phyloP scores from a whole-genome alignment of 163 green algal species.

The Dunaliella salina region DNA sequence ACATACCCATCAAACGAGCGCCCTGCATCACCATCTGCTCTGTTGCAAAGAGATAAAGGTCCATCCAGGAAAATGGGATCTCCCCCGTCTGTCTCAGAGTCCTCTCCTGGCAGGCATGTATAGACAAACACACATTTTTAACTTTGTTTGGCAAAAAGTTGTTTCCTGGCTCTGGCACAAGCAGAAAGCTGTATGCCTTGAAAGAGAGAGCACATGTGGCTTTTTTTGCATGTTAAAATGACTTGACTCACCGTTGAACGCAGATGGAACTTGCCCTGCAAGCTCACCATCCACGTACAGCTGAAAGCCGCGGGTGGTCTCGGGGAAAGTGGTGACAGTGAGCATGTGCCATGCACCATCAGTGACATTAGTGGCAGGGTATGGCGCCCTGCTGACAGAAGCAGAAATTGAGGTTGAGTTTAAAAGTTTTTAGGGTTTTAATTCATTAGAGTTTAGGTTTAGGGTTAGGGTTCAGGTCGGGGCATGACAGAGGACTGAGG shows the following conservation, averaged over 20 bases:
- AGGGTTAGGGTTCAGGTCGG: too few relatives aligned
- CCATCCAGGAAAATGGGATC: constrained; percentile 46
- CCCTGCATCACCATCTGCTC: constrained; percentile 37
- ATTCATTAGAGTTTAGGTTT: neutral
- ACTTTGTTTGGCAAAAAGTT: neutral
- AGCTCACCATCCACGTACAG: constrained; percentile 63
- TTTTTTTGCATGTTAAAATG: neutral
- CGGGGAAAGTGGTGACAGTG: constrained; percentile 47
- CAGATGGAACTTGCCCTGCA: constrained; percentile 23
- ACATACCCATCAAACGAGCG: constrained; percentile 51
- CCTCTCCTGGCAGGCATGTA: neutral
- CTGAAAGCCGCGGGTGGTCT: constrained; percentile 34
- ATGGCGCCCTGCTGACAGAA: neutral
- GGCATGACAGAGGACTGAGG: too few relatives aligned
- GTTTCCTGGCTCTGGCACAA: neutral
- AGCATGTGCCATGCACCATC: constrained; percentile 71
- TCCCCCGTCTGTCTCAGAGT: constrained; percentile 38
- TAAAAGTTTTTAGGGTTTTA: neutral
- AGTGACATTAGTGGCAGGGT: constrained; percentile 11
- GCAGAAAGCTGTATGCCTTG: neutral
- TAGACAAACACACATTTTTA: neutral
- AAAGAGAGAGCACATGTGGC: neutral
- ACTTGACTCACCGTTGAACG: neutral
- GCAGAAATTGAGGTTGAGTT: too few relatives aligned
- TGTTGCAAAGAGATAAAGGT: constrained; percentile 54